Evolutionary conservation across 176 grass and related monocot genomes (phyloP), one percentile per base, ranked within the genome.

Genomic region (Phoenix roebelenii): DNA sequence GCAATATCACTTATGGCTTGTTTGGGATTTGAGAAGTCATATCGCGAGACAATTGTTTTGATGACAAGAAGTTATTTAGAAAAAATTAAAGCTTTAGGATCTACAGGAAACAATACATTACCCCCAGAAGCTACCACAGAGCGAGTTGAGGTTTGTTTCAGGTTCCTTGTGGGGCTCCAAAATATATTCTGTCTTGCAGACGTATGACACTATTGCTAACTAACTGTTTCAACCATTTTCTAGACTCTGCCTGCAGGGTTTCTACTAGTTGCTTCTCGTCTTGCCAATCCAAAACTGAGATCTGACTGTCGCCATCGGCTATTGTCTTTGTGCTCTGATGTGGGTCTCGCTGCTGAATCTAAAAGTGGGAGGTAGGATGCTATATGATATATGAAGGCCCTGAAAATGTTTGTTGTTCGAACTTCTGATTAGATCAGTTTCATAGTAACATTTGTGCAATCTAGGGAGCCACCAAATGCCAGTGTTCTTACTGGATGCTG

Each of bases 31-130:
- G 93, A 97, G 80, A 97, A 97, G 71, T 92, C 93, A 15, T 97
- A 97, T 49, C 84, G 93, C 23, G 93, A 97, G 79, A 97, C 87
- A 63, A 73, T 91, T 85, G 93, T 97, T 57, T 81, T 97, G 74
- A 97, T 97, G 93, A 97, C 93, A 70, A 97, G 93, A 82, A 97
- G 93, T 69, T 97, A 97, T 70, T 83, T 97, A 18, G 87, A 92
- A 74, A 97, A 97, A 84, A 78, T 88, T 59, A 97, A 92, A 79
- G 80, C 76, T 75, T 64, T 81, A 29, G 93, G 75, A 73, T 68
- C 73, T 57, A 61, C 79, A 75, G 87, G 85, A 79, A 80, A 79
- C 69, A 88, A 77, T 57, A 85, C 69, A 72, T 52, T 78, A 23
- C 87, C 87, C 17, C 56, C 81, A 58, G 93, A 98, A 72, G 84